These are phyloP conservation scores for Pholiota adiposa DNA, from an alignment of 1,284 basidiomycete species.

Conservation along the genomic window DNA sequence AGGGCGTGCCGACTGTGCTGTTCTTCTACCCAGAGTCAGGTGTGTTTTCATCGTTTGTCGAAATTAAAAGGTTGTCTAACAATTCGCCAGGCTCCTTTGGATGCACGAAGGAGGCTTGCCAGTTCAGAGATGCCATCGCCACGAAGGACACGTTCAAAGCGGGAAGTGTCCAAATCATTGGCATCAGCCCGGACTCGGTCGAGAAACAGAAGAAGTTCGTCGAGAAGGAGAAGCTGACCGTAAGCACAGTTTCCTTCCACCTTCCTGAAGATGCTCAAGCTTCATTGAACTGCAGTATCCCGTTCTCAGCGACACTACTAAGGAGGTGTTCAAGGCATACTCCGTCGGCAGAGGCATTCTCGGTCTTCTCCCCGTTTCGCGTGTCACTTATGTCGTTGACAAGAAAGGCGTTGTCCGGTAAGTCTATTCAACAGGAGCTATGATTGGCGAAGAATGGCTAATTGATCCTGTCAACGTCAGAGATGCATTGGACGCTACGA, in stretches of 20 bases:
- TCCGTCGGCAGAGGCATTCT: conserved; percentile 65
- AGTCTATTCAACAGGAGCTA: conserved; percentile 19
- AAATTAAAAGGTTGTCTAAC: neutral
- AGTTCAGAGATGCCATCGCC: conserved; percentile 76
- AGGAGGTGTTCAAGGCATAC: conserved; percentile 66
- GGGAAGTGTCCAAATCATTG: conserved; percentile 67
- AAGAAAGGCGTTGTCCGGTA: conserved; percentile 67
- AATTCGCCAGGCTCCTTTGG: conserved; percentile 61
- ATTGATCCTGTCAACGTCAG: conserved; percentile 36
- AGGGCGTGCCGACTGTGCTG: conserved; percentile 51
- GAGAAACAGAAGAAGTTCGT: conserved; percentile 75
- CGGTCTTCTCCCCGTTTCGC: conserved; percentile 61
- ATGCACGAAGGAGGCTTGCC: conserved; percentile 80
- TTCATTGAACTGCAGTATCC: conserved; percentile 55
- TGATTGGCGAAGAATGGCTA: neutral
- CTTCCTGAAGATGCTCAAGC: neutral
- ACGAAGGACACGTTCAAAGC: conserved; percentile 71
- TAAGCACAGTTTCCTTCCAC: conserved; percentile 33
- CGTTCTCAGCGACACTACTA: conserved; percentile 70
- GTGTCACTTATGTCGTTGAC: conserved; percentile 79
- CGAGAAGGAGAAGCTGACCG: conserved; percentile 70
- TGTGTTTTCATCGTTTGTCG: conserved; percentile 16
- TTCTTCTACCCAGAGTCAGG: conserved; percentile 79
- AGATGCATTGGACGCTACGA: conserved; percentile 55
- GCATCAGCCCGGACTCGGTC: conserved; percentile 72